Percentiles rank a stretch among this genome's conserved stretches.
phyloP scores from a whole-genome alignment of 257 asterid genomes.

The Leonotis leonurus region DNA sequence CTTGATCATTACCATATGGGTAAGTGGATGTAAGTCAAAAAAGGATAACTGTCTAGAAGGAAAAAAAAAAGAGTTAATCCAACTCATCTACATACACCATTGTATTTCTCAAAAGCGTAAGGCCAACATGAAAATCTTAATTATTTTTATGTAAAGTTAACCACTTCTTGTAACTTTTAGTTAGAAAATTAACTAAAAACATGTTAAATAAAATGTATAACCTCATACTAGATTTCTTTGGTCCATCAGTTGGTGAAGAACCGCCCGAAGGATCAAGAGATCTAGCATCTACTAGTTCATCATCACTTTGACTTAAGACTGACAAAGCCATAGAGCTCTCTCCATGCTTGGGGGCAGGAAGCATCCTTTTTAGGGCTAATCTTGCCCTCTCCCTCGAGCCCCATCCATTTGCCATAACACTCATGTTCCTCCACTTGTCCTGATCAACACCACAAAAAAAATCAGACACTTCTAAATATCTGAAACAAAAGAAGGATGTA shows the following conservation, averaged over 20 bases:
- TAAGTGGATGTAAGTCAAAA: background rate
- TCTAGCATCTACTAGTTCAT: conserved; percentile 54
- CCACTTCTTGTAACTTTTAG: background rate
- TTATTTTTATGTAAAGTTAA: conserved; percentile 2
- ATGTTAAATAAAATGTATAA: conserved; percentile 21
- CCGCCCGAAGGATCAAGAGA: conserved; percentile 57
- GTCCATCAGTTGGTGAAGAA: conserved; percentile 59
- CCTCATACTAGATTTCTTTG: conserved; percentile 87
- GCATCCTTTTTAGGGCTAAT: conserved; percentile 62
- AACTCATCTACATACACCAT: background rate
- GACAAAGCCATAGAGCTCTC: conserved; percentile 49
- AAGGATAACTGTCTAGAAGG: conserved; percentile 7
- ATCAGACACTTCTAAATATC: conserved; percentile 14
- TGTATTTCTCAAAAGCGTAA: background rate
- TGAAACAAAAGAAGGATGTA: background rate
- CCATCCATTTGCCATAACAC: conserved; percentile 93
- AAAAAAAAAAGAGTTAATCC: background rate
- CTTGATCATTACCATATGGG: background rate
- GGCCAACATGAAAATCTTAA: background rate
- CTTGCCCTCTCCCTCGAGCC: conserved; percentile 82
- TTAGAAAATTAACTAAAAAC: background rate
- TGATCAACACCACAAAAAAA: conserved; percentile 19
- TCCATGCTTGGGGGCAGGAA: conserved; percentile 50
- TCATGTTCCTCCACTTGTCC: conserved; percentile 99
- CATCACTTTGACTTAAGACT: conserved; percentile 52